Base-by-base conservation (phyloP, 345 rosid species). In the Cochlearia excelsa region DNA sequence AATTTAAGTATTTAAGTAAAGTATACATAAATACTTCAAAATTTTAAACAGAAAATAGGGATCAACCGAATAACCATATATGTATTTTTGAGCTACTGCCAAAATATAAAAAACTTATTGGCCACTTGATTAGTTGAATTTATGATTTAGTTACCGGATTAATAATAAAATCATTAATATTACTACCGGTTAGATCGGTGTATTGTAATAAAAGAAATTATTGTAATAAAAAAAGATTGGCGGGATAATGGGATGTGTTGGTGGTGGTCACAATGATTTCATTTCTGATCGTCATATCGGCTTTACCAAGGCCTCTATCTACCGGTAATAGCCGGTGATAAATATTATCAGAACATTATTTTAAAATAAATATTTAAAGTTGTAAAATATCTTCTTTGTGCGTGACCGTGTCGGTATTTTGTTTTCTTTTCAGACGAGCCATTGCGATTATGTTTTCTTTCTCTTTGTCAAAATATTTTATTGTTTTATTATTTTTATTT, bases 321-420 rank as follows among this genome's bases (percentile, higher is more conserved):
- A 85, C 94, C 74, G 91, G 89, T 62, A 57, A 34, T 71, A 69
- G 75, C 86, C 86, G 57, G 92, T 85, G 61, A 73, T 63, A 71
- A 84, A 82, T 75, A 66, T 8, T 72, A 74, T 67, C 55, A 64
- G 74, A 62, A 75, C 78, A 71, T 70, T 75, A 16, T 55, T 63
- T 63, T 11, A 3, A 35, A 33, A 30, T 49, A 3, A 5, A 37
- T 6, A 37, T 37, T 37, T 37, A 37, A 37, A 37, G 7, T 3
- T 4, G 23, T 16, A 37, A 1, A 51, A 50, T 38, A 51, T 57
- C 59, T 45, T 65, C 33, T 57, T 64, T 58, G 61, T 64, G 65
- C 69, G 70, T 64, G 69, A 35, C 38, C 64, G 52, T 64, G 65
- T 71, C 65, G 57, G 69, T 57, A 38, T 58, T 43, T 30, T 56